phyloP scores from a whole-genome alignment of 176 grass and related monocot genomes.

The Melocanna baccifera region DNA sequence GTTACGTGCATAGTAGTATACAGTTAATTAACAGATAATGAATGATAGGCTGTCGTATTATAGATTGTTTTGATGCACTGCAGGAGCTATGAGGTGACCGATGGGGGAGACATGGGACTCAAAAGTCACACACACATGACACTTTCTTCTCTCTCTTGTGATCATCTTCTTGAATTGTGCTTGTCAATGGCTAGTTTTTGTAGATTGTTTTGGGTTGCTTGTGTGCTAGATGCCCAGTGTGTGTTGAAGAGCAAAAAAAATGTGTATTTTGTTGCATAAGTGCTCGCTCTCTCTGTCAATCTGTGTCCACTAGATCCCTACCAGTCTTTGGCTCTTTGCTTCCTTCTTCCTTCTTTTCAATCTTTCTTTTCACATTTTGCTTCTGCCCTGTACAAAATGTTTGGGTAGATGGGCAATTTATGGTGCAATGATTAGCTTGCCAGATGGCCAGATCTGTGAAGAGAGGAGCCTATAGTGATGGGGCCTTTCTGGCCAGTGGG shows the following conservation, averaged over 20 bases:
- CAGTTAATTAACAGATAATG: neutral
- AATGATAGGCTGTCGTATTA: slow-evolving; percentile 30
- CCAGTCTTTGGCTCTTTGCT: neutral
- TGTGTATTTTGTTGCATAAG: slow-evolving; percentile 30
- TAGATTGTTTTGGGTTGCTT: slow-evolving; percentile 39
- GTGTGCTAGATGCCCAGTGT: slow-evolving; percentile 39
- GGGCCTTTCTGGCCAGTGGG: slow-evolving; percentile 32
- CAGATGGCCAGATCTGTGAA: slow-evolving; percentile 49
- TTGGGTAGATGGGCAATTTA: slow-evolving; percentile 55
- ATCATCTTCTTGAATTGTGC: slow-evolving; percentile 30
- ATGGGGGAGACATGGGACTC: neutral
- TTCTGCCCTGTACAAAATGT: slow-evolving; percentile 63
- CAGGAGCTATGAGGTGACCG: slow-evolving; percentile 47
- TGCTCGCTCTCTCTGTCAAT: slow-evolving; percentile 28
- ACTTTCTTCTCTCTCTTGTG: slow-evolving; percentile 21
- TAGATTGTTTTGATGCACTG: slow-evolving; percentile 22
- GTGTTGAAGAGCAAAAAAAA: slow-evolving; percentile 44
- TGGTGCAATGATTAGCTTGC: slow-evolving; percentile 55
- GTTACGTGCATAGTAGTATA: neutral
- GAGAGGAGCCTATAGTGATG: slow-evolving; percentile 28
- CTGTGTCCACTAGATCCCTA: slow-evolving; percentile 45
- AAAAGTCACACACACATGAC: neutral
- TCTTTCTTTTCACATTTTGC: slow-evolving; percentile 11
- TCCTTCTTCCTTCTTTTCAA: neutral
- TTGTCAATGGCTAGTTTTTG: slow-evolving; percentile 27